A percentile compares a stretch with the other conserved stretches of the same genome.
These are phyloP conservation scores for Scheffersomyces amazonensis DNA, from an alignment of 805 yeast genomes.

Conservation along the genomic window DNA sequence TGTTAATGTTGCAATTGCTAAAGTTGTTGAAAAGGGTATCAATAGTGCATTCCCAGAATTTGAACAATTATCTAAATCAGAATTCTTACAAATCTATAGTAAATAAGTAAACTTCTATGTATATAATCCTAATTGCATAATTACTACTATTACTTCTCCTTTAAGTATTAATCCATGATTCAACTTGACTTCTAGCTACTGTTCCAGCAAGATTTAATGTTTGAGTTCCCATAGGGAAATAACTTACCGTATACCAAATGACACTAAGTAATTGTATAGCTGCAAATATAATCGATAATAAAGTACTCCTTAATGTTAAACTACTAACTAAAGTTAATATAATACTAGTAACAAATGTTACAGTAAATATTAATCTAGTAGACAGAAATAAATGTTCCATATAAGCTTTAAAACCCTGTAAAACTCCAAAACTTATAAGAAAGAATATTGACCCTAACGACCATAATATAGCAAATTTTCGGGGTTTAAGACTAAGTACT, in stretches of 20 bases:
- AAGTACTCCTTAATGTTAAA: conserved; percentile 33
- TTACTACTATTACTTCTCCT: too few species aligned
- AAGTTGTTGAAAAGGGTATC: conserved; percentile 38
- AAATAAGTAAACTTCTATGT: conserved; percentile 2
- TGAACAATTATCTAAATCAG: conserved; percentile 12
- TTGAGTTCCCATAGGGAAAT: conserved; percentile 46
- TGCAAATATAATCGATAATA: conserved; percentile 40
- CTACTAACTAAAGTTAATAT: conserved; percentile 37
- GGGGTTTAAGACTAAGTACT: conserved; percentile 38
- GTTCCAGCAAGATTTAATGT: conserved; percentile 40
- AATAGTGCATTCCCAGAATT: conserved; percentile 32
- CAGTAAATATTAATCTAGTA: conserved; percentile 36
- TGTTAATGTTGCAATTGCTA: conserved; percentile 45
- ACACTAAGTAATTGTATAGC: conserved; percentile 38
- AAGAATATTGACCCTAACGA: conserved; percentile 45
- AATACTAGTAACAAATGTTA: conserved; percentile 36
- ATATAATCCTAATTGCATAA: neutral
- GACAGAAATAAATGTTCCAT: conserved; percentile 41
- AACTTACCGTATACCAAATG: conserved; percentile 45
- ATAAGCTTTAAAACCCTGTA: conserved; percentile 41
- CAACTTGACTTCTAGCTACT: conserved; percentile 44
- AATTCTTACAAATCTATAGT: conserved; percentile 11
- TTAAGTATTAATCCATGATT: conserved; percentile 37
- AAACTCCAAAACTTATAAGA: conserved; percentile 44
- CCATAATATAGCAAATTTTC: conserved; percentile 47